phyloP scores from a whole-genome alignment of 2,329 filamentous ascomycete genomes.

The Cytospora paraplurivora region DNA sequence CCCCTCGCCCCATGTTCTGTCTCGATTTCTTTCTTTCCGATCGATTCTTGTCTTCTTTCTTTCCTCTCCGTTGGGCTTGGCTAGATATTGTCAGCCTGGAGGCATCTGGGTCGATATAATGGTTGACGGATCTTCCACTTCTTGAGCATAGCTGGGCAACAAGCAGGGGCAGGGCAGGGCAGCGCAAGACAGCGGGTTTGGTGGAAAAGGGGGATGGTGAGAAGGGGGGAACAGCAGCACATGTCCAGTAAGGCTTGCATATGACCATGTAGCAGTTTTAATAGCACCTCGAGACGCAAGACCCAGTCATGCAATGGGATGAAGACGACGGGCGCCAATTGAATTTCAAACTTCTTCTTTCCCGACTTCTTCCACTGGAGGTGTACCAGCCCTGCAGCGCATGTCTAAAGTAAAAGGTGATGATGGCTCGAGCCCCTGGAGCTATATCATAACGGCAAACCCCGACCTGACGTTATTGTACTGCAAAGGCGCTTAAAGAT shows the following conservation, averaged over 20 bases:
- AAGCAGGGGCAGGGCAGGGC: background rate
- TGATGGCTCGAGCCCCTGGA: too few relatives aligned
- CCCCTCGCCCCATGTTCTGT: constrained; percentile 2
- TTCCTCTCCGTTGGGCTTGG: background rate
- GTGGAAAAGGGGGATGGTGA: background rate
- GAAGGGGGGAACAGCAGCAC: constrained; percentile 8
- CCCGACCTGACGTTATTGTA: too few relatives aligned
- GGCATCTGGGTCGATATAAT: constrained; percentile 4
- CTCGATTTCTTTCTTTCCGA: constrained; percentile 7
- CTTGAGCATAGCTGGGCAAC: constrained; percentile 1
- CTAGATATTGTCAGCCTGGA: background rate
- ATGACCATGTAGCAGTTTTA: constrained; percentile 27
- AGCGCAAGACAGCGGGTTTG: too few relatives aligned
- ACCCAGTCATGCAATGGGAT: constrained; percentile 11
- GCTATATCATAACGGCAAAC: too few relatives aligned
- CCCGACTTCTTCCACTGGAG: background rate
- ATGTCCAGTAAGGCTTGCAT: constrained; percentile 17
- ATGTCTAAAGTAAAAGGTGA: too few relatives aligned
- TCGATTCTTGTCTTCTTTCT: constrained; percentile 6
- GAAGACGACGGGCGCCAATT: constrained; percentile 1
- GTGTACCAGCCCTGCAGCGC: too few relatives aligned
- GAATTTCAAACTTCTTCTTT: background rate
- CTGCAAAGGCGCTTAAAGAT: too few relatives aligned
- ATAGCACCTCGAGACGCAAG: constrained; percentile 25
- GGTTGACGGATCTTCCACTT: constrained; percentile 6